Base-by-base conservation (phyloP, 148 eudicot species). In the Gaultheria prostrata region DNA sequence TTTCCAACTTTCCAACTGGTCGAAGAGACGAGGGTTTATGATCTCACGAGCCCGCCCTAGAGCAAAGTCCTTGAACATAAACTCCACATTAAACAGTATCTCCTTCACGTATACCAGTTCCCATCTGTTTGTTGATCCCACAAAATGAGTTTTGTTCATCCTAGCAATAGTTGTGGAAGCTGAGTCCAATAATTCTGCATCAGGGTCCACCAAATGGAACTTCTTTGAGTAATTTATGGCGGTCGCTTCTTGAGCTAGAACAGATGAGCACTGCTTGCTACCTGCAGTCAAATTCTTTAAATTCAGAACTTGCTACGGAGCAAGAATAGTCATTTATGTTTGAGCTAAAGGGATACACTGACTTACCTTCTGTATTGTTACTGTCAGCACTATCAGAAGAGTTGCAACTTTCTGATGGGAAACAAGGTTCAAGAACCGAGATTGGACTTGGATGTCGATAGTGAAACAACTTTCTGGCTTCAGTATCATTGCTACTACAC, bases 151-250 rank as follows among this genome's bases (percentile, higher is more conserved):
- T 30, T 30, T 49, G 48, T 75, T 78, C 85, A 75, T 87, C 50
- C 79, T 87, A 49, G 85, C 63, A 11, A 48, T n/a, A 26, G 79
- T 65, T 82, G 89, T 84, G 7, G 95, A 97, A 80, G 98, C 98
- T 21, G 99, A 95, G 86, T 97, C 99, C 85, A 92, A 90, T 76
- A 90, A 86, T 59, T 97, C 99, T 74, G 91, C 77, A 69, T 97
- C 95, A 14, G 81, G 79, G 74, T 90, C 94, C 86, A 82, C 61
- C 14, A 81, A 30, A 77, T 81, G 82, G 72, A 72, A 73, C 80
- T 79, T 92, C 78, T 82, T 88, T 21, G 76, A 85, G 82, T 89
- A 85, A 73, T 79, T 81, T 35, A 76, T 78, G 76, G 85, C 86
- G 70, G 76, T 33, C n/a, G 86, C 85, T 87, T 90, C 91, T 56